phyloP scores from a whole-genome alignment of 2,329 filamentous ascomycete species.

The Myriosclerotinia duriaeana region DNA sequence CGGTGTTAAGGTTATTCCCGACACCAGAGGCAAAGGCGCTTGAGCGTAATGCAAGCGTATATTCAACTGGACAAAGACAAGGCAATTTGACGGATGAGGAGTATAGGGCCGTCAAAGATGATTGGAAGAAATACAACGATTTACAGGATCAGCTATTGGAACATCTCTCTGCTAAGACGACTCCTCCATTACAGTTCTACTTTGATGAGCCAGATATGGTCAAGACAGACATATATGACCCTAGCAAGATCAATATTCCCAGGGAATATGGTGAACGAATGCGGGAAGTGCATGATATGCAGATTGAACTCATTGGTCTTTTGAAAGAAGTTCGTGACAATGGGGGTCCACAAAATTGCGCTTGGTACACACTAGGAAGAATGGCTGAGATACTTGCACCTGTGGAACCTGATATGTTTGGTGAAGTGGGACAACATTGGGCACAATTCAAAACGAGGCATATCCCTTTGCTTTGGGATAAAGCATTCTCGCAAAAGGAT shows the following conservation, averaged over 20 bases:
- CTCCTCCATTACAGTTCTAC: conserved; percentile 1
- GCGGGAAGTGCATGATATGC: conserved; percentile 1
- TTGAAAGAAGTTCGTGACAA: conserved; percentile 6
- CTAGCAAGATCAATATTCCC: conserved; percentile 13
- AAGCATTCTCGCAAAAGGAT: neutral
- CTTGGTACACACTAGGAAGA: conserved; percentile 13
- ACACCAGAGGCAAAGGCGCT: conserved; percentile 5
- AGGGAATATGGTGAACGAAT: conserved; percentile 7
- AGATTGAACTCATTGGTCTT: neutral
- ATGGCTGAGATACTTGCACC: conserved; percentile 19
- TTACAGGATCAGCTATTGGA: conserved; percentile 15
- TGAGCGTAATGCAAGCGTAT: conserved; percentile 16
- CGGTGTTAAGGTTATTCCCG: conserved; percentile 9
- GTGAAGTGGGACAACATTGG: conserved; percentile 16
- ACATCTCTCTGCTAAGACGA: conserved; percentile 13
- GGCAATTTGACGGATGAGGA: conserved; percentile 13
- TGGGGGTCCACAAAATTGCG: neutral
- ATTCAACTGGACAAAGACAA: conserved; percentile 12
- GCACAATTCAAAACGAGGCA: conserved; percentile 7
- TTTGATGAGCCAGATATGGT: conserved; percentile 19
- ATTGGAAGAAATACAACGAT: conserved; percentile 18
- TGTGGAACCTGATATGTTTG: conserved; percentile 10
- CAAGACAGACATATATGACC: conserved; percentile 16
- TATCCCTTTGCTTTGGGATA: conserved; percentile 13
- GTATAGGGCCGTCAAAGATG: conserved; percentile 14